Conservation (phyloP, 1,284 basidiomycete genomes). For the Fistulina hepatica region DNA sequence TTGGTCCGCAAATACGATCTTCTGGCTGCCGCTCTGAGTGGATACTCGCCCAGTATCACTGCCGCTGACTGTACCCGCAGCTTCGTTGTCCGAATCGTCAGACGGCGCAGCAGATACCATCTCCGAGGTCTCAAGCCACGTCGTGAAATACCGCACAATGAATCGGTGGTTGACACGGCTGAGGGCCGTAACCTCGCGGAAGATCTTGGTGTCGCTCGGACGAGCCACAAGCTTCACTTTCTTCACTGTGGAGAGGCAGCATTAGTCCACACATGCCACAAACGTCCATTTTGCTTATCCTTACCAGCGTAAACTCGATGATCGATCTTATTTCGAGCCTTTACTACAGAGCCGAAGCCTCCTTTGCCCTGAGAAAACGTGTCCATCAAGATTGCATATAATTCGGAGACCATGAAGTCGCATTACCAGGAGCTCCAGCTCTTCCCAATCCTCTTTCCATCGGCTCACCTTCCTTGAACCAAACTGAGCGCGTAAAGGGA, state of each 20-base stretch:
- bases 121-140: slow-evolving; percentile 70
- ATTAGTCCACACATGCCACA: no score
- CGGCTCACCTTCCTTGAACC: slow-evolving; percentile 48
- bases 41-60: slow-evolving; percentile 10
- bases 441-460: slow-evolving; percentile 82
- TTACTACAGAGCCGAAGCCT: slow-evolving; percentile 90
- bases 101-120: slow-evolving; percentile 33
- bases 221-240: slow-evolving; percentile 77
- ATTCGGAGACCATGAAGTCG: slow-evolving; percentile 13
- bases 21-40: slow-evolving; percentile 6
- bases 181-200: slow-evolving; percentile 85
- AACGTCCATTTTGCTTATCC: slow-evolving; percentile 12
- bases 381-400: slow-evolving; percentile 1
- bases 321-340: slow-evolving; percentile 81
- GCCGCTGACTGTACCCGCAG: slow-evolving; percentile 30
- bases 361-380: slow-evolving; percentile 64
- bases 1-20: slow-evolving; percentile 27
- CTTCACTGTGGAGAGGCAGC: slow-evolving; percentile 49
- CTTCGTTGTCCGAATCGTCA: slow-evolving; percentile 36
- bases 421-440: slow-evolving; percentile 58
- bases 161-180: slow-evolving; percentile 82
- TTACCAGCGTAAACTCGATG: slow-evolving; percentile 59
- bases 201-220: slow-evolving; percentile 79
- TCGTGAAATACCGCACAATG: slow-evolving; percentile 85
- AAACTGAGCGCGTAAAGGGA: slow-evolving; percentile 26